Evolutionary conservation across 1,139 yeast genomes (phyloP).

Genomic region (Sugiyamaella novakii): DNA sequence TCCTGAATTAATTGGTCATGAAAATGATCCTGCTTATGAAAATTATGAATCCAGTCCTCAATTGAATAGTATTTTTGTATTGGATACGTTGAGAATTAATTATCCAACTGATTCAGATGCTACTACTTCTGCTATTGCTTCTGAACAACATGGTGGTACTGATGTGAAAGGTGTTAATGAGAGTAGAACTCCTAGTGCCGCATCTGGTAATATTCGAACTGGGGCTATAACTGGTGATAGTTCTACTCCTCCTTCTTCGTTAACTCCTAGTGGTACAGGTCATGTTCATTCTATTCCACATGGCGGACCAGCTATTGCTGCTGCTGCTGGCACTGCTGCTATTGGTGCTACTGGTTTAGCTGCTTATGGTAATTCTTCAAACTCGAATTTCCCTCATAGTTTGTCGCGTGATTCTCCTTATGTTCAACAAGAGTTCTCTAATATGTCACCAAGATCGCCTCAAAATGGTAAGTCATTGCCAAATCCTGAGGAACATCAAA

Average conservation of each 20-base stretch:
- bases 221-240: conserved; percentile 1
- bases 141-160: neutral
- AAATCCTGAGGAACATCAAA: neutral
- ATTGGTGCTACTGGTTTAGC: conserved; percentile 1
- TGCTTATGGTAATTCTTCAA: neutral
- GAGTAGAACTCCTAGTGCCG: conserved; percentile 14
- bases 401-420: neutral
- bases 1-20: conserved; percentile 36
- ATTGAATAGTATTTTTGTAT: conserved; percentile 40
- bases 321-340: conserved; percentile 17
- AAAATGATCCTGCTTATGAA: conserved; percentile 24
- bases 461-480: neutral
- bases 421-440: neutral
- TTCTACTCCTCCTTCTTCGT: conserved; percentile 11
- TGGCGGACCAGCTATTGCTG: conserved; percentile 23
- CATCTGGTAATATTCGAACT: conserved; percentile 8
- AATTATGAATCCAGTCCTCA: conserved; percentile 10
- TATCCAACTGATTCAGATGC: conserved; percentile 27
- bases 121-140: neutral
- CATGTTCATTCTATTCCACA: conserved; percentile 18
- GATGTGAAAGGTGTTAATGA: conserved; percentile 9
- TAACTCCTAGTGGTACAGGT: conserved; percentile 7
- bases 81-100: conserved; percentile 46
- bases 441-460: neutral
- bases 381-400: neutral